A percentile compares a stretch with the other conserved stretches of the same genome.
Evolutionary conservation across 371 early-diverging fungal genomes (phyloP).

Genomic region (Mortierella sp.): DNA sequence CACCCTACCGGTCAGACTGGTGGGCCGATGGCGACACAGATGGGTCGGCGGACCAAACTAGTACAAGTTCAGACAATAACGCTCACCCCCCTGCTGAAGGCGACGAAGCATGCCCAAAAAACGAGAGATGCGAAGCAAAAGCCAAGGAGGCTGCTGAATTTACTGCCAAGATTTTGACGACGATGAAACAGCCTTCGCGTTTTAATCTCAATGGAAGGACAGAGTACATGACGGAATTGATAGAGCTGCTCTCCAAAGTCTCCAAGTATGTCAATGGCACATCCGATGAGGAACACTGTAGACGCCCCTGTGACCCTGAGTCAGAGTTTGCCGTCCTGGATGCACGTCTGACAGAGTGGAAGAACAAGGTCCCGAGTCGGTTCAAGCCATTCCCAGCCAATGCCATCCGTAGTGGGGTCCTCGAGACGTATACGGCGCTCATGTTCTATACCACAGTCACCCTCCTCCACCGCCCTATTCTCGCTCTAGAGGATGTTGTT

Average conservation of each 20-base stretch:
- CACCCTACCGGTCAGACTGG: not conserved
- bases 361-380: not conserved
- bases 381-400: not conserved
- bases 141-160: too few species aligned
- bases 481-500: conserved; percentile 6
- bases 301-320: conserved; percentile 5
- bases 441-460: conserved; percentile 12
- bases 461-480: conserved; percentile 12
- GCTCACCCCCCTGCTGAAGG: too few species aligned
- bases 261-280: conserved; percentile 13
- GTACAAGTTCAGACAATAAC: too few species aligned
- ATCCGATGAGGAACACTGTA: not conserved
- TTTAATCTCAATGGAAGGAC: conserved; percentile 6
- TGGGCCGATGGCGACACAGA: not conserved
- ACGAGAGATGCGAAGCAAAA: not conserved
- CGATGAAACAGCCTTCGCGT: not conserved
- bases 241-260: conserved; percentile 2
- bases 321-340: conserved; percentile 11
- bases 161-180: not conserved
- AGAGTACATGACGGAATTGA: not conserved
- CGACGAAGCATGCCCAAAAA: not conserved
- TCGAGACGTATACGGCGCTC: not conserved
- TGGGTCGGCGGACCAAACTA: too few species aligned
- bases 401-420: not conserved
- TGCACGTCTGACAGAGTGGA: not conserved